Conservation (phyloP, 139 green algal species). For the Diplosphaera chodatii region DNA sequence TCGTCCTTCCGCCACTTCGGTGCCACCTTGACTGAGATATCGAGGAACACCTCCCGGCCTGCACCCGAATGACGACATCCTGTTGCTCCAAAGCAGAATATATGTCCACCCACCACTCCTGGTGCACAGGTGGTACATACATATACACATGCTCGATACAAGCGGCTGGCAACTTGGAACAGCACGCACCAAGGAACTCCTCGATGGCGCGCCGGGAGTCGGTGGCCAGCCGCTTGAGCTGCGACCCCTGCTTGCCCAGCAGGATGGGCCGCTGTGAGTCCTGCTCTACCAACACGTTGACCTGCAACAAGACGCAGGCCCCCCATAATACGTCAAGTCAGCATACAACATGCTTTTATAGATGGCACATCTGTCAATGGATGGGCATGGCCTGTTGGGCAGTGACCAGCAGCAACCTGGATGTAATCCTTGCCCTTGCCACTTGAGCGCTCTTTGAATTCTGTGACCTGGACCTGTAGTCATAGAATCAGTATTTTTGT, state of each 20-base stretch:
- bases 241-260: conserved; percentile 57
- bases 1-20: conserved; percentile 44
- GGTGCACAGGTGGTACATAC: no score
- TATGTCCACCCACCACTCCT: no score
- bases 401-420: not conserved
- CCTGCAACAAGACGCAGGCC: conserved; percentile 13
- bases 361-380: no score
- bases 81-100: not conserved
- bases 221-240: conserved; percentile 54
- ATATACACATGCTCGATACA: no score
- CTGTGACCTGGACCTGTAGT: conserved; percentile 64
- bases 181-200: conserved; percentile 57
- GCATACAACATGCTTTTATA: no score
- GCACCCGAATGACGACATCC: not conserved
- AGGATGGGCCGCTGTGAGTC: conserved; percentile 74
- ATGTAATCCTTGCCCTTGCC: conserved; percentile 60
- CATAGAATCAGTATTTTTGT: no score
- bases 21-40: conserved; percentile 67
- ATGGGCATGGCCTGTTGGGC: no score
- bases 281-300: conserved; percentile 53
- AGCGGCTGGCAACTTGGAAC: no score
- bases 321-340: no score
- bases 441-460: conserved; percentile 66
- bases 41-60: conserved; percentile 61
- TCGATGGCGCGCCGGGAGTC: conserved; percentile 69